Percentiles rank a stretch among this genome's conserved stretches.
These are phyloP conservation scores for Saccharomycopsis synnaedendra DNA, from an alignment of 805 yeast species.

Conservation along the genomic window DNA sequence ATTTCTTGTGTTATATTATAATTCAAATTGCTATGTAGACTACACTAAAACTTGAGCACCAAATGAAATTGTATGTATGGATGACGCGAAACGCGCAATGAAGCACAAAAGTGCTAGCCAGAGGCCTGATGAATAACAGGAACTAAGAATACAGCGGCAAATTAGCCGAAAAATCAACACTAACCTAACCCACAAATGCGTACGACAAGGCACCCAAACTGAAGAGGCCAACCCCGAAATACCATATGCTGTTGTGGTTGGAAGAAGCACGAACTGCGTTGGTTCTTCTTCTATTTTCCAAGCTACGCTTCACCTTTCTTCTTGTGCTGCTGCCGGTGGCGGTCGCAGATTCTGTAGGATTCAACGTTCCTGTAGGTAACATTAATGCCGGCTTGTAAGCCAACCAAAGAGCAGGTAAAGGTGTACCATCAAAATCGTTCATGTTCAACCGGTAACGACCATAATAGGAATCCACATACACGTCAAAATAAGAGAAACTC, in stretches of 20 bases:
- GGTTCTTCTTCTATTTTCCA: constrained; percentile 74
- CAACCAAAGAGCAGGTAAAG: constrained; percentile 77
- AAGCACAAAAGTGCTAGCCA: too few relatives aligned
- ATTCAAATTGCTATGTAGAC: too few relatives aligned
- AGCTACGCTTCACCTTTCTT: constrained; percentile 25
- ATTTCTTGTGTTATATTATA: not conserved
- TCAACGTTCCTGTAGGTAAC: constrained; percentile 87
- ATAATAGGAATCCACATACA: constrained; percentile 64
- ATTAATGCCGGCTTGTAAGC: constrained; percentile 92
- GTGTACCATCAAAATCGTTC: constrained; percentile 68
- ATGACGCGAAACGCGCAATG: too few relatives aligned
- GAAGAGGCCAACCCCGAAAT: constrained; percentile 33
- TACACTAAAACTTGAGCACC: too few relatives aligned
- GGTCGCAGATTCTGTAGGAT: constrained; percentile 53
- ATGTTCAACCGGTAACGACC: constrained; percentile 73
- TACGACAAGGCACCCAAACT: constrained; percentile 15
- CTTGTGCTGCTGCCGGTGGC: constrained; percentile 23
- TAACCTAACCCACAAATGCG: constrained; percentile 5
- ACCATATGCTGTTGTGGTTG: constrained; percentile 45
- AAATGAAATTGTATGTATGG: too few relatives aligned
- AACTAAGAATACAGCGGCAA: too few relatives aligned
- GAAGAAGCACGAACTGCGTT: constrained; percentile 42
- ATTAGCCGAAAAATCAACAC: too few relatives aligned
- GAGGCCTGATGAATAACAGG: too few relatives aligned
- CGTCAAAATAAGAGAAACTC: constrained; percentile 42